Evolutionary conservation across 1,284 basidiomycete genomes (phyloP), one percentile per base, ranked within the genome.

Genomic region (Melanopsichium pennsylvanicum): DNA sequence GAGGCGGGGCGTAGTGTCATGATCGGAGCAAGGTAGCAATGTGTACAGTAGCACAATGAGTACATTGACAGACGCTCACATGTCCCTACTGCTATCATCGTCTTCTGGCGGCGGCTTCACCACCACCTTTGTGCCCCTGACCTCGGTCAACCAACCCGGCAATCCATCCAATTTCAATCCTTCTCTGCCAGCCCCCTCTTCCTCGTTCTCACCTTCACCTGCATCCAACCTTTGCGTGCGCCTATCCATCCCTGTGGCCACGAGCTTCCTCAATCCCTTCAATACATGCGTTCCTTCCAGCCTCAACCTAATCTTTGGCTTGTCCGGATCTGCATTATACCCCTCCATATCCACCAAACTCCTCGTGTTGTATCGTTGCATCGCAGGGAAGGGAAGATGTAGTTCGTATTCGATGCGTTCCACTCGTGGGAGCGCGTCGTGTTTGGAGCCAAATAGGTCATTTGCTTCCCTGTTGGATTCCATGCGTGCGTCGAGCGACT

Each of bases 321-420:
- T 56, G 10, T 63, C 56, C 26, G 60, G 61, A 33, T 64, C 52
- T 10, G 55, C 52, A 15, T 68, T 68, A 42, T 68, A 68, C 25
- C 39, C 58, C 3, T 52, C 38, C 64, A 69, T 71, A 38, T 59
- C 47, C 33, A 59, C 31, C 25, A 66, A 26, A 6, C 21, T 26
- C 39, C 54, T 46, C 19, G 58, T 62, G 38, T 68, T 60, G 63
- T 75, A 75, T 12, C 54, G 35, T 26, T 48, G 49, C 50, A 70
- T 54, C 3, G 33, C 40, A 15, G 70, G 68, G 33, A 73, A 67
- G 0, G 68, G 62, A 8, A 73, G 55, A 18, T 70, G 50, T 21
- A 75, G 46, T 15, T 72, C 66, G 52, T 69, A 72, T 27, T 72
- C 70, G 45, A 72, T 54, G 2, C 70, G 48, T 18, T 72, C 70